phyloP scores from a whole-genome alignment of 306 rosid genomes.

The Cercis canadensis region DNA sequence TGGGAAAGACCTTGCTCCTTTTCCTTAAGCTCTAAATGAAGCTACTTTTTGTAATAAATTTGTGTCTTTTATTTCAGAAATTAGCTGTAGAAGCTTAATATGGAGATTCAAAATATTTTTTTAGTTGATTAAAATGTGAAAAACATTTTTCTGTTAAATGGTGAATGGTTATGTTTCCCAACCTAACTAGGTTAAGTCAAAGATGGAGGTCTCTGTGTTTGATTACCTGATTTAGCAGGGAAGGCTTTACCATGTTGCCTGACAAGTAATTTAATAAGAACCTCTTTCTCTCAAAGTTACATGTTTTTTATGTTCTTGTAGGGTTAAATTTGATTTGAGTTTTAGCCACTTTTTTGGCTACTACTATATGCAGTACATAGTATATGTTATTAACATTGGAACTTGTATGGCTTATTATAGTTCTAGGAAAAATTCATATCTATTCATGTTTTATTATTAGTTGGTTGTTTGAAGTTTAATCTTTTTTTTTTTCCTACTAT shows the following conservation, averaged over 20 bases:
- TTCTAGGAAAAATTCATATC: conserved; percentile 20
- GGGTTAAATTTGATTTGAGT: conserved; percentile 15
- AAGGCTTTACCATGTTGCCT: conserved; percentile 9
- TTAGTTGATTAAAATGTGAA: background rate
- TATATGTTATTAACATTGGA: conserved; percentile 28
- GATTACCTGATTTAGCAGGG: conserved; percentile 29
- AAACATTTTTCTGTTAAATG: background rate
- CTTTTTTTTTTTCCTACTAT: conserved; percentile 31
- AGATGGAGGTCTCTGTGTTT: conserved; percentile 18
- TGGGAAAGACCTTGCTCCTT: background rate
- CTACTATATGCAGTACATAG: conserved; percentile 16
- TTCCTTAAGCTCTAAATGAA: background rate
- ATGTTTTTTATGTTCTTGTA: conserved; percentile 5
- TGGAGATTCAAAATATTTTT: background rate
- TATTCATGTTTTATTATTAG: conserved; percentile 20
- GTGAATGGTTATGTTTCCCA: background rate
- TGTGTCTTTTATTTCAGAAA: background rate
- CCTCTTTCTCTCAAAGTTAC: conserved; percentile 3
- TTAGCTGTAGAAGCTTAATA: background rate
- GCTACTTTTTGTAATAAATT: background rate
- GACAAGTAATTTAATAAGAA: conserved; percentile 2
- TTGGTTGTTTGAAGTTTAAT: conserved; percentile 17
- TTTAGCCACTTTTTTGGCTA: conserved; percentile 5
- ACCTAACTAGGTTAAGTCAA: background rate
- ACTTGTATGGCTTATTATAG: conserved; percentile 18